These are phyloP conservation scores for Candida silvicultrix DNA, from an alignment of 805 yeast species.

Conservation along the genomic window DNA sequence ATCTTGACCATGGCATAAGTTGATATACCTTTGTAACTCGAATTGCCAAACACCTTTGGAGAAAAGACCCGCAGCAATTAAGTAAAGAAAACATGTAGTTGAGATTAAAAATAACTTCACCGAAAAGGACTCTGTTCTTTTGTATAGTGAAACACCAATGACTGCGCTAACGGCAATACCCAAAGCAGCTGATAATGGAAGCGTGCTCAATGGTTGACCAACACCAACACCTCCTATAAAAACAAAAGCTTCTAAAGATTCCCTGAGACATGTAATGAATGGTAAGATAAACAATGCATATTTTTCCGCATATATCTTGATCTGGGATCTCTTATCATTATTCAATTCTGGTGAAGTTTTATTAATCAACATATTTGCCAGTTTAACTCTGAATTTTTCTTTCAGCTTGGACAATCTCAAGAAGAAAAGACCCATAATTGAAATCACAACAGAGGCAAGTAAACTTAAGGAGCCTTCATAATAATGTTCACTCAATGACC, in stretches of 20 bases:
- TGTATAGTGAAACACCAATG: conserved; percentile 64
- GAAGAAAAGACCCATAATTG: conserved; percentile 82
- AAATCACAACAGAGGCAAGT: conserved; percentile 70
- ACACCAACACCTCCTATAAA: conserved; percentile 87
- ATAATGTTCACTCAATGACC: conserved; percentile 82
- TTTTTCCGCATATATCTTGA: conserved; percentile 39
- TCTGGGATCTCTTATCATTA: conserved; percentile 14
- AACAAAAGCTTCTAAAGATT: conserved; percentile 88
- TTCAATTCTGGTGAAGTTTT: conserved; percentile 22
- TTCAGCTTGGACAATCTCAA: conserved; percentile 75
- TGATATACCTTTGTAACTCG: conserved; percentile 72
- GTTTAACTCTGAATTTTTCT: conserved; percentile 70
- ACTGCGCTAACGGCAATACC: conserved; percentile 55
- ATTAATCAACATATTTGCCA: conserved; percentile 34
- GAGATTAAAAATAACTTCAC: conserved; percentile 66
- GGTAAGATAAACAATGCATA: conserved; percentile 76
- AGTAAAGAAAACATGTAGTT: conserved; percentile 74
- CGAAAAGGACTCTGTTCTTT: conserved; percentile 74
- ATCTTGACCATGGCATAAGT: conserved; percentile 73
- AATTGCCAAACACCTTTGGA: conserved; percentile 89
- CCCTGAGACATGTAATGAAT: conserved; percentile 79
- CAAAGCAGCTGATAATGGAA: conserved; percentile 54
- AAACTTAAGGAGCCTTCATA: conserved; percentile 87
- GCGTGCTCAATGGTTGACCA: conserved; percentile 57
- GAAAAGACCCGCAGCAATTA: conserved; percentile 82